phyloP scores from a whole-genome alignment of 2,329 filamentous ascomycete species.

The Beauveria australis region DNA sequence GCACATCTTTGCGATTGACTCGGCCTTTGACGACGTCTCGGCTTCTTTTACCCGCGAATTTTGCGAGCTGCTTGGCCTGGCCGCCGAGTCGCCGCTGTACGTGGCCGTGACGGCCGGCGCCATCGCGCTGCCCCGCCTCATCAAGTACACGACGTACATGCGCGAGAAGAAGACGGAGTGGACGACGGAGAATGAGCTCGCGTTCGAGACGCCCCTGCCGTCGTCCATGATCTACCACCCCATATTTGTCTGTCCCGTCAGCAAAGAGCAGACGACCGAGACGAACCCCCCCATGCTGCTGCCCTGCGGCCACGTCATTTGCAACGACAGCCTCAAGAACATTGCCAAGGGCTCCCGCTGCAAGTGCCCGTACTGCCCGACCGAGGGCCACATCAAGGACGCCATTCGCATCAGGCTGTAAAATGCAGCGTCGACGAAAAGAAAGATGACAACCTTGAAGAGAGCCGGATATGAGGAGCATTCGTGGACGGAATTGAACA shows the following conservation, averaged over 20 bases:
- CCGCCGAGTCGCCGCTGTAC: conserved; percentile 86
- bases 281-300: conserved; percentile 94
- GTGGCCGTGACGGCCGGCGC: conserved; percentile 86
- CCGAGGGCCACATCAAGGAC: conserved; percentile 69
- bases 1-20: conserved; percentile 65
- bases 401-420: conserved; percentile 64
- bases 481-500: background rate
- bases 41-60: conserved; percentile 90
- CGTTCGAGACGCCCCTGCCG: conserved; percentile 61
- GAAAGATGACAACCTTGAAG: too few species aligned
- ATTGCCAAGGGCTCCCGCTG: conserved; percentile 72
- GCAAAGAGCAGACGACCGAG: conserved; percentile 92
- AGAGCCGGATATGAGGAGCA: too few species aligned
- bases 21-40: conserved; percentile 75
- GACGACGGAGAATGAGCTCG: conserved; percentile 85
- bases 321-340: conserved; percentile 70
- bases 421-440: background rate
- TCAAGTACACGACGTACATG: conserved; percentile 84
- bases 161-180: conserved; percentile 87
- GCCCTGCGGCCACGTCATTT: conserved; percentile 89
- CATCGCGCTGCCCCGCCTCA: conserved; percentile 78
- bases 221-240: conserved; percentile 70
- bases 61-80: conserved; percentile 82
- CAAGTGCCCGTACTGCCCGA: conserved; percentile 95
- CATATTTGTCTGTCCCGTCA: conserved; percentile 96